Conservation (phyloP, 2,329 filamentous ascomycete species). For the Tolypocladium inflatum region DNA sequence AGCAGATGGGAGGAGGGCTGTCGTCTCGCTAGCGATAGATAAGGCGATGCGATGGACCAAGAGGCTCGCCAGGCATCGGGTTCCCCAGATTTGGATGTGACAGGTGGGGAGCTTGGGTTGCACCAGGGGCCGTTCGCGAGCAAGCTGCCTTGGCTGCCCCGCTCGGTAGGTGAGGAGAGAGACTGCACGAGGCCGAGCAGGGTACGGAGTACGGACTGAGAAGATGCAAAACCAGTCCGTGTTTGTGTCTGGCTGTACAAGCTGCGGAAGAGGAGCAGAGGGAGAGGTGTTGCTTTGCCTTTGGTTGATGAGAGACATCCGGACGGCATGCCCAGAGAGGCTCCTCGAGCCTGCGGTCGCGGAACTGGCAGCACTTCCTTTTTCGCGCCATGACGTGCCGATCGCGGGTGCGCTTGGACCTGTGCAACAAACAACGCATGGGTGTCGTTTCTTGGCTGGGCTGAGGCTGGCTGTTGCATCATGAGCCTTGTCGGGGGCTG, state of each 20-base stretch:
- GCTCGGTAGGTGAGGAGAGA: background rate
- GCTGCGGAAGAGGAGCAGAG: background rate
- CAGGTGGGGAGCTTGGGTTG: background rate
- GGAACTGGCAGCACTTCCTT: background rate
- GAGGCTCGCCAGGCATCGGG: background rate
- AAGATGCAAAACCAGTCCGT: background rate
- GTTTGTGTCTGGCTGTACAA: background rate
- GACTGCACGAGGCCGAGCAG: background rate
- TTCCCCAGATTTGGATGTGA: background rate
- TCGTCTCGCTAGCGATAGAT: background rate
- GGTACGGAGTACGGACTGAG: background rate
- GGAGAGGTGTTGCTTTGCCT: background rate
- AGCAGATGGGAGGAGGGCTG: background rate
- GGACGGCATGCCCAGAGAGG: background rate
- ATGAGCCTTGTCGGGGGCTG: background rate
- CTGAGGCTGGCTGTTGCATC: background rate
- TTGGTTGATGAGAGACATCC: background rate
- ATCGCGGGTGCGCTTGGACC: background rate
- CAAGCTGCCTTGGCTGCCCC: background rate
- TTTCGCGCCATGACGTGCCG: slow-evolving; percentile 1
- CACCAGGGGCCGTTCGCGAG: background rate
- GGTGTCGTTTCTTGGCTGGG: background rate
- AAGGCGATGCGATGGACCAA: background rate
- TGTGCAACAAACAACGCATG: background rate
- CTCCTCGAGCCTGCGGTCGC: background rate